Evolutionary conservation across 2,329 filamentous ascomycete genomes (phyloP), one percentile per base, ranked within the genome.

Genomic region (Neonectria ditissima): DNA sequence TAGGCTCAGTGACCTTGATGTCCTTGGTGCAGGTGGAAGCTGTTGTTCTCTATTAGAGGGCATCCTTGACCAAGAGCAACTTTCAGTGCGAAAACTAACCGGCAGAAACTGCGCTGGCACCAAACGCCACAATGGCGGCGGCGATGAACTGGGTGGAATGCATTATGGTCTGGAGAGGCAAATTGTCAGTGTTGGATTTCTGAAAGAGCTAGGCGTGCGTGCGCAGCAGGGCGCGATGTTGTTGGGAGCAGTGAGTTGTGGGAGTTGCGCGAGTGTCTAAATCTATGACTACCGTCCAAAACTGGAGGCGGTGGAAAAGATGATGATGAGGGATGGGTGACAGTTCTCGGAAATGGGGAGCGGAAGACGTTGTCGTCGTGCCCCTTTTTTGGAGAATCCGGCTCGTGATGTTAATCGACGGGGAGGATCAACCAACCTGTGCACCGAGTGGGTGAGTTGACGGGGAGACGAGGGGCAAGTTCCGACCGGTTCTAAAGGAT

Each of bases 1-100:
- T 89, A 75, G 92, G 86, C 71, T 87, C 86, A 58, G 83, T 86
- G 80, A 86, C 89, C 78, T 85, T 84, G 81, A 93, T 84, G 70
- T 87, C 89, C 65, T 81, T 80, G 18, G 81, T 81, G 55, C 78
- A 79, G 47, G 74, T 75, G 60, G 78, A 68, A 69, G 80, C 79
- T 63, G 9, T 62, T 45, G 5, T 10, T 22, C 20, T 16, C 2
- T 1, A 44, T 72, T 45, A 74, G 62, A 16, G 39, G 14, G 13
- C 18, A 22, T 22, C 2, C 1, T 8, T 9, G 5, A 28, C 14
- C 9, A 14, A 2, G 20, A 5, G 26, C 22, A 18, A 4, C 10
- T 13, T 8, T n/a, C 18, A 22, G 13, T 9, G 9, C 13, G 10
- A 26, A 3, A 24, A 73, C 82, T 68, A 75, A 85, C 83, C 82